A percentile compares a stretch with the other conserved stretches of the same genome.
phyloP scores from a whole-genome alignment of 1,139 yeast species.

The Cylindricascospora bacillispora region DNA sequence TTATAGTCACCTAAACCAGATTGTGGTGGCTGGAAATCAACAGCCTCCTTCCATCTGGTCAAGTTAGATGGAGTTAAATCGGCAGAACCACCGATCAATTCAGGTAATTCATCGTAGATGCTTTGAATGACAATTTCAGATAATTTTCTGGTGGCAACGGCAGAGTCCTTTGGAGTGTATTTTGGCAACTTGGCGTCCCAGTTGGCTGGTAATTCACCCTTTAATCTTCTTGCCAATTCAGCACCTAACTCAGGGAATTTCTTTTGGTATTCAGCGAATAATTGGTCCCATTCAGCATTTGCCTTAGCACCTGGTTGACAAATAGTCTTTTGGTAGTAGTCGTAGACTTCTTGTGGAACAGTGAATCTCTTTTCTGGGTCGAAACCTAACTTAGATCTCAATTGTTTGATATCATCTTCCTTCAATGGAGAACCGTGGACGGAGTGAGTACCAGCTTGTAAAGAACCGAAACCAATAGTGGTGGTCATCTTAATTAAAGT shows the following conservation, averaged over 20 bases:
- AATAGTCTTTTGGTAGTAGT: conserved; percentile 47
- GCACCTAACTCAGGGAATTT: conserved; percentile 73
- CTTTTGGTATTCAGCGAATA: conserved; percentile 47
- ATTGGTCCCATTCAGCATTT: conserved; percentile 63
- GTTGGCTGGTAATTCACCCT: conserved; percentile 67
- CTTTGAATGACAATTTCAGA: conserved; percentile 67
- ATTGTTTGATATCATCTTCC: conserved; percentile 82
- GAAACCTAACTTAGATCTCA: conserved; percentile 79
- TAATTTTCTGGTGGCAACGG: conserved; percentile 90
- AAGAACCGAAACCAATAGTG: conserved; percentile 91
- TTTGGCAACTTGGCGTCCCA: conserved; percentile 75
- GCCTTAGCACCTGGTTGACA: conserved; percentile 48
- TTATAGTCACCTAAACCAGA: conserved; percentile 72
- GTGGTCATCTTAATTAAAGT: conserved; percentile 82
- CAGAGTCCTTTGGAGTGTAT: conserved; percentile 65
- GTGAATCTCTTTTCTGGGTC: conserved; percentile 71
- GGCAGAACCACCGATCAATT: conserved; percentile 94
- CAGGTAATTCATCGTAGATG: conserved; percentile 60
- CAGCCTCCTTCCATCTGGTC: conserved; percentile 75
- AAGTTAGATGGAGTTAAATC: conserved; percentile 95
- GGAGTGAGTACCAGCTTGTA: conserved; percentile 72
- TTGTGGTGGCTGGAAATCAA: conserved; percentile 85
- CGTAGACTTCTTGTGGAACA: conserved; percentile 77
- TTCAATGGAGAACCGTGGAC: conserved; percentile 98
- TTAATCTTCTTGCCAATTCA: conserved; percentile 72